Percentiles rank a stretch among this genome's conserved stretches.
phyloP scores from a whole-genome alignment of 2,329 filamentous ascomycete genomes.

The Calonectria leucothoes region DNA sequence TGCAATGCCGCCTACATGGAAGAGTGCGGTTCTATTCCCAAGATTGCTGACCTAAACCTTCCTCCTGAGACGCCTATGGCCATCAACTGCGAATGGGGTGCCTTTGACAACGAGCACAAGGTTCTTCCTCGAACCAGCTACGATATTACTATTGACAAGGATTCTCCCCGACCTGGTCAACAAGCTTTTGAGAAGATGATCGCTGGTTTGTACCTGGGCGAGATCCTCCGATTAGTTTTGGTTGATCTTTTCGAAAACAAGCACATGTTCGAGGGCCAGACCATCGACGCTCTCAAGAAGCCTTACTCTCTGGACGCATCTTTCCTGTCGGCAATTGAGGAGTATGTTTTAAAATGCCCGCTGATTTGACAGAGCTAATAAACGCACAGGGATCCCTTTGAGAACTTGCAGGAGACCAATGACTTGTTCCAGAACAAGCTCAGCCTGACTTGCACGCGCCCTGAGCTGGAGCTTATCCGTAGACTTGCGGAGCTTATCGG shows the following conservation, averaged over 20 bases:
- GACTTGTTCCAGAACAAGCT: conserved; percentile 86
- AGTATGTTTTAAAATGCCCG: conserved; percentile 62
- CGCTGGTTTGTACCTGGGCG: conserved; percentile 91
- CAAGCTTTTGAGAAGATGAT: conserved; percentile 99
- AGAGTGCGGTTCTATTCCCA: conserved; percentile 88
- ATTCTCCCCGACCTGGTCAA: conserved; percentile 92
- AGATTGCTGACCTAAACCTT: conserved; percentile 91
- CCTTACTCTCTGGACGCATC: conserved; percentile 92
- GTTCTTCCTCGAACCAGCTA: conserved; percentile 88
- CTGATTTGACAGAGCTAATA: conserved; percentile 16
- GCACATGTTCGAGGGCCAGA: conserved; percentile 85
- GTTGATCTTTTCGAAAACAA: conserved; percentile 87
- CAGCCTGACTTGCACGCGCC: conserved; percentile 74
- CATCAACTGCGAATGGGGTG: conserved; percentile 98
- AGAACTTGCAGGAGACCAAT: conserved; percentile 90
- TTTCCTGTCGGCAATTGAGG: conserved; percentile 92
- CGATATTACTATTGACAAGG: conserved; percentile 88
- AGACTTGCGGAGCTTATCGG: conserved; percentile 94
- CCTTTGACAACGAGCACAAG: conserved; percentile 93
- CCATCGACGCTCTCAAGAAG: conserved; percentile 83
- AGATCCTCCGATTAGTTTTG: conserved; percentile 90
- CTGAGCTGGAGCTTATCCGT: conserved; percentile 90
- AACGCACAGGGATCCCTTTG: conserved; percentile 81
- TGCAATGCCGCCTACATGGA: conserved; percentile 99
- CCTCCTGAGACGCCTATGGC: conserved; percentile 87